Evolutionary conservation across 768 basidiomycete genomes (phyloP).

Genomic region (Candolleomyces aberdarensis): DNA sequence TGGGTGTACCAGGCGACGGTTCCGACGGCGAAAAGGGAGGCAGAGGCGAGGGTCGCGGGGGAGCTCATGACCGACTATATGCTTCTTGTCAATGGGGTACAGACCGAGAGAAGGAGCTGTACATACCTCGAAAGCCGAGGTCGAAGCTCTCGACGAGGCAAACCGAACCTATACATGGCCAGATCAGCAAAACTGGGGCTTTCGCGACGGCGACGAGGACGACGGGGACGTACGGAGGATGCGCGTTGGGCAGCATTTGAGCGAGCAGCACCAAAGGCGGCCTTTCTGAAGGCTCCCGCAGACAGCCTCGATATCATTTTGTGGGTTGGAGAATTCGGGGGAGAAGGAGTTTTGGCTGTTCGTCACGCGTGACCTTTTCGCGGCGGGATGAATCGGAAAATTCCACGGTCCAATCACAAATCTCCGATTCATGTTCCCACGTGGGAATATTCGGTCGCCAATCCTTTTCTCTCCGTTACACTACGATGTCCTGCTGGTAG

Average conservation of each 20-base stretch:
- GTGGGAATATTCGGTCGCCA: constrained; percentile 1
- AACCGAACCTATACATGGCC: constrained; percentile 57
- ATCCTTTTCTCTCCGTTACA: neutral
- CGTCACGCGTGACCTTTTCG: constrained; percentile 43
- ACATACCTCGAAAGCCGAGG: constrained; percentile 65
- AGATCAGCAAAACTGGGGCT: constrained; percentile 16
- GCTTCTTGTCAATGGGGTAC: constrained; percentile 10
- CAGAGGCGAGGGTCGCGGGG: constrained; percentile 70
- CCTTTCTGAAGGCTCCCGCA: constrained; percentile 65
- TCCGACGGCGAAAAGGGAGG: constrained; percentile 75
- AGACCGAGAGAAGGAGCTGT: neutral
- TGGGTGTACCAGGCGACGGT: constrained; percentile 97
- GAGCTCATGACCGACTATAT: constrained; percentile 64
- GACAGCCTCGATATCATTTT: constrained; percentile 85
- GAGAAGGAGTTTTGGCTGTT: constrained; percentile 34
- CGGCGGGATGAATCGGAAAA: constrained; percentile 51
- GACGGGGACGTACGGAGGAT: constrained; percentile 43
- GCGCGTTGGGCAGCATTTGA: constrained; percentile 39
- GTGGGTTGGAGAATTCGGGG: constrained; percentile 38
- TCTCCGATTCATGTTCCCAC: constrained; percentile 18
- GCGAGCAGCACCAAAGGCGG: constrained; percentile 45
- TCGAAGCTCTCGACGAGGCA: constrained; percentile 62
- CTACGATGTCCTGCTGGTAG: neutral
- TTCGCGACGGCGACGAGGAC: constrained; percentile 9
- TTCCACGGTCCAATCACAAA: constrained; percentile 29